Evolutionary conservation across 352 stramenopile species (phyloP).

Genomic region (Globisporangium alternatum): DNA sequence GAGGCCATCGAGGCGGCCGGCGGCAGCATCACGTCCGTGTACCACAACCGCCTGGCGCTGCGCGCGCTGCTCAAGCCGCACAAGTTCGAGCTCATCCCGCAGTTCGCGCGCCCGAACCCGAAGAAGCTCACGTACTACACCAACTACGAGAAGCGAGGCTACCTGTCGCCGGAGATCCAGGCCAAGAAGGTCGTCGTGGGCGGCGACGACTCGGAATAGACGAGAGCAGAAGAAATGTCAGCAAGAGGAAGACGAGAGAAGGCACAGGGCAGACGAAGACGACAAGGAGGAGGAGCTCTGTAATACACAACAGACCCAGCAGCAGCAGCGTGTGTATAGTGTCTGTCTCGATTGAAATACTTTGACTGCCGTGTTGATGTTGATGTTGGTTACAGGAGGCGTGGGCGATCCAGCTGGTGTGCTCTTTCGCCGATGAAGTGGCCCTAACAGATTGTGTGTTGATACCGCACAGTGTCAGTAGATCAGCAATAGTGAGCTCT

Average conservation of each 20-base stretch:
- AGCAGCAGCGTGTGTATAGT: neutral
- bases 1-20: conserved; percentile 92
- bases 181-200: conserved; percentile 77
- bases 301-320: conserved; percentile 11
- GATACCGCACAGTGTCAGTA: neutral
- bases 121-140: conserved; percentile 98
- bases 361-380: neutral
- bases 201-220: conserved; percentile 44
- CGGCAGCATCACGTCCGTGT: conserved; percentile 94
- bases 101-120: conserved; percentile 91
- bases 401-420: conserved; percentile 13
- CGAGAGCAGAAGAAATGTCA: neutral
- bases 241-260: neutral
- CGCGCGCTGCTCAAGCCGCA: conserved; percentile 93
- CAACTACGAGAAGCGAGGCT: conserved; percentile 95
- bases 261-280: no score
- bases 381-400: conserved; percentile 12
- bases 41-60: conserved; percentile 96
- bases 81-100: conserved; percentile 95
- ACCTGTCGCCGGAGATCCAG: conserved; percentile 96
- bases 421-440: conserved; percentile 26
- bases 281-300: conserved; percentile 4
- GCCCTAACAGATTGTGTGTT: conserved; percentile 17
- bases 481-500: neutral
- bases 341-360: neutral